Evolutionary conservation across 2,329 filamentous ascomycete species (phyloP).

Genomic region (Coleophoma crateriformis): DNA sequence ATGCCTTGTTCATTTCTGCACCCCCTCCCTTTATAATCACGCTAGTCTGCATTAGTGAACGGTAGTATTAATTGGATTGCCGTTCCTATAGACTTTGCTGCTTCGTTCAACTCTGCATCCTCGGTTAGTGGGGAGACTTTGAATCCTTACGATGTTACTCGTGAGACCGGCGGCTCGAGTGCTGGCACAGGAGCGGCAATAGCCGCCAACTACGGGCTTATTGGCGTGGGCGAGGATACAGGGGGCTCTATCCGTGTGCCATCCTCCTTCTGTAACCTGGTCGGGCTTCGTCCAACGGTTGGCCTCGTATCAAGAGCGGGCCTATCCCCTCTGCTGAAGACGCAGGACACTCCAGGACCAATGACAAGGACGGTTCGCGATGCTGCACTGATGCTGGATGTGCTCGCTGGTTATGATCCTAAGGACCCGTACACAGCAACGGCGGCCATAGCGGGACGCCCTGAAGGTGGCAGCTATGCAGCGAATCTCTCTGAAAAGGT

Average conservation of each 20-base stretch:
- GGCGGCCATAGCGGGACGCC: constrained; percentile 16
- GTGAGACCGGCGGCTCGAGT: constrained; percentile 38
- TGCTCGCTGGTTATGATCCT: constrained; percentile 22
- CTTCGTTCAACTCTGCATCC: constrained; percentile 10
- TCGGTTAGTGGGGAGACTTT: constrained; percentile 8
- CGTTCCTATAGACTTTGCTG: constrained; percentile 7
- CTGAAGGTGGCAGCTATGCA: constrained; percentile 24
- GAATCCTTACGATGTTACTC: constrained; percentile 10
- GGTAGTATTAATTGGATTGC: no score
- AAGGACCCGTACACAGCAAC: constrained; percentile 21
- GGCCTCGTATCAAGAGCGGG: constrained; percentile 16
- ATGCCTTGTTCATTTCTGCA: no score
- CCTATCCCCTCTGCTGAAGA: constrained; percentile 21
- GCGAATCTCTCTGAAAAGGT: constrained; percentile 11
- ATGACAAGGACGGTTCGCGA: constrained; percentile 25
- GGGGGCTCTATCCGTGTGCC: constrained; percentile 12
- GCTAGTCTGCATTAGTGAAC: no score
- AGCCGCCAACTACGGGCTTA: constrained; percentile 27
- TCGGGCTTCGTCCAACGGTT: constrained; percentile 12
- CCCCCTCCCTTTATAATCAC: no score
- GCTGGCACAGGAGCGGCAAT: constrained; percentile 41
- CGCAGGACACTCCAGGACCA: constrained; percentile 25
- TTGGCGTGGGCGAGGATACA: constrained; percentile 23
- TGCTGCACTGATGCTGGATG: constrained; percentile 25
- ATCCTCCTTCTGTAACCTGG: constrained; percentile 13